Conservation (phyloP, 2,329 filamentous ascomycete genomes). For the Colletotrichum viniferum region DNA sequence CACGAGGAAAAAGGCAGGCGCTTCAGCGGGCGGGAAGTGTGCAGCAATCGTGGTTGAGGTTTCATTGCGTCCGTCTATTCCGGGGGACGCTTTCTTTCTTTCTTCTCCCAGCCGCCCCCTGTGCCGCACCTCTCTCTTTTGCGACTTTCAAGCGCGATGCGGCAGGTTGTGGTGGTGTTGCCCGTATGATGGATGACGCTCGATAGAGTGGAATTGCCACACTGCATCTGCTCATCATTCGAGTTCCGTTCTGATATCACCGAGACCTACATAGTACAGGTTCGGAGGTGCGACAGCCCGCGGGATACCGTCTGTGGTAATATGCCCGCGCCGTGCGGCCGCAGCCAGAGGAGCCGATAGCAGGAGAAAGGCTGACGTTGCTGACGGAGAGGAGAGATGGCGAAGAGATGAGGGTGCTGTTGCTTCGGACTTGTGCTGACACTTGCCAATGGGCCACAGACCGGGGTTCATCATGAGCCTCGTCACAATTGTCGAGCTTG, state of each 20-base stretch:
- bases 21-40: neutral
- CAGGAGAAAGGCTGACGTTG: neutral
- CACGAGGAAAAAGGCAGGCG: neutral
- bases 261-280: neutral
- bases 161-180: neutral
- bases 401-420: neutral
- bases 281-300: neutral
- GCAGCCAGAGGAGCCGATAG: neutral
- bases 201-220: neutral
- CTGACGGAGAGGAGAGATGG: neutral
- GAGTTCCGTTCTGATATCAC: neutral
- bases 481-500: neutral
- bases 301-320: neutral
- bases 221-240: neutral
- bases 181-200: neutral
- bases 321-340: neutral
- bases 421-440: neutral
- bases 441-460: neutral
- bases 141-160: neutral
- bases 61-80: neutral
- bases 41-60: neutral
- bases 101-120: neutral
- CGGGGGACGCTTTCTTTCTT: neutral
- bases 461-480: neutral
- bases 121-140: neutral